Percentiles rank a stretch among this genome's conserved stretches.
These are phyloP conservation scores for Nakaseomyces uthaithaninus DNA, from an alignment of 1,139 yeast genomes.

Conservation along the genomic window DNA sequence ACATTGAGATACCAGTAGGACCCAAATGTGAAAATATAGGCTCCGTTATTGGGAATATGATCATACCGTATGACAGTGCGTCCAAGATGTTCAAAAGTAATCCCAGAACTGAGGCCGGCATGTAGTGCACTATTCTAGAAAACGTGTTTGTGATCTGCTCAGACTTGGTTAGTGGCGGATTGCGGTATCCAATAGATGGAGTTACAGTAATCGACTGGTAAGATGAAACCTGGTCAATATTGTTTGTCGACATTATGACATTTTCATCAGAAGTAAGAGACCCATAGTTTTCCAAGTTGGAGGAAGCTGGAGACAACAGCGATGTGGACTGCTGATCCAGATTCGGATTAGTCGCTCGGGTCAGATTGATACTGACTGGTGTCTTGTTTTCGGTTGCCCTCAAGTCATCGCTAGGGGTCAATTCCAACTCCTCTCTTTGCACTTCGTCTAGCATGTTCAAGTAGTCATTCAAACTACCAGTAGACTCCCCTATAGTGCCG, in stretches of 20 bases:
- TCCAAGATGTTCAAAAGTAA: conserved; percentile 77
- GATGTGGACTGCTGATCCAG: conserved; percentile 3
- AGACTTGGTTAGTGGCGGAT: conserved; percentile 7
- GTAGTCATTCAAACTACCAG: conserved; percentile 9
- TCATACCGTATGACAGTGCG: conserved; percentile 95
- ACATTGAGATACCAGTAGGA: conserved; percentile 88
- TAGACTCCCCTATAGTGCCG: conserved; percentile 15
- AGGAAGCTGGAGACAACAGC: conserved; percentile 1
- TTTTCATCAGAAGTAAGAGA: conserved; percentile 4
- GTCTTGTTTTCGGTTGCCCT: background rate
- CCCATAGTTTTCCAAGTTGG: conserved; percentile 3
- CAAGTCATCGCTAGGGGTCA: background rate
- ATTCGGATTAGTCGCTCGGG: conserved; percentile 5
- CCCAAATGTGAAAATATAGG: conserved; percentile 69
- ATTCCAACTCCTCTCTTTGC: conserved; percentile 6
- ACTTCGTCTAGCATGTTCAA: conserved; percentile 10
- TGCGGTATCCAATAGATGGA: background rate
- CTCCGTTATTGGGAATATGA: conserved; percentile 84
- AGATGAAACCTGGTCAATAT: conserved; percentile 5
- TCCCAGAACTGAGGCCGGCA: conserved; percentile 68
- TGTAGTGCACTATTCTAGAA: conserved; percentile 24
- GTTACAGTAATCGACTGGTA: conserved; percentile 5
- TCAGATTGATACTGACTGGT: conserved; percentile 6
- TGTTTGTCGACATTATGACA: conserved; percentile 3
- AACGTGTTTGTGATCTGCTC: background rate